Evolutionary conservation across 2,329 filamentous ascomycete genomes (phyloP).

Genomic region (Beauveria varroae): DNA sequence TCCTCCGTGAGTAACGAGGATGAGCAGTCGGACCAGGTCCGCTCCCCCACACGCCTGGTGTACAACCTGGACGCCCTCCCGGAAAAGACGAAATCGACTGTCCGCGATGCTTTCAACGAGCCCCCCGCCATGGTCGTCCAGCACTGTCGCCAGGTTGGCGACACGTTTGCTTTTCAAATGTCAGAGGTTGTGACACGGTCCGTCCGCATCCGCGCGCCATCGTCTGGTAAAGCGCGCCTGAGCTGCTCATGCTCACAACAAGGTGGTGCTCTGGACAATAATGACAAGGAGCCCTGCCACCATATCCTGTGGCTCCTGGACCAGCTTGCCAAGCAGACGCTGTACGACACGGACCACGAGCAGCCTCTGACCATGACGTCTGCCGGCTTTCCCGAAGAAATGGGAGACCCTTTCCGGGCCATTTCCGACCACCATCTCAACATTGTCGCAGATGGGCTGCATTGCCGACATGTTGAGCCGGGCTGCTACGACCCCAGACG

Average conservation of each 20-base stretch:
- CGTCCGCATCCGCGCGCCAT: constrained; percentile 38
- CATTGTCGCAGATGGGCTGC: constrained; percentile 43
- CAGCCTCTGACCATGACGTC: constrained; percentile 35
- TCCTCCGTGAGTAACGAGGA: constrained; percentile 25
- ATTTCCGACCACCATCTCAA: constrained; percentile 46
- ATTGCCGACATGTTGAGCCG: constrained; percentile 35
- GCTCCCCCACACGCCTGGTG: constrained; percentile 31
- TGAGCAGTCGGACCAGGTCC: constrained; percentile 22
- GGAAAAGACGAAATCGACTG: constrained; percentile 26
- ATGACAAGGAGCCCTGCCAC: constrained; percentile 32
- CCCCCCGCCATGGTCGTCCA: constrained; percentile 43
- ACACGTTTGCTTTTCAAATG: constrained; percentile 49
- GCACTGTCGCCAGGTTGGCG: constrained; percentile 38
- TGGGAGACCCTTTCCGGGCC: constrained; percentile 39
- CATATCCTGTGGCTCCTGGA: constrained; percentile 50
- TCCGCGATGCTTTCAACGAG: constrained; percentile 39
- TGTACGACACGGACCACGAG: constrained; percentile 28
- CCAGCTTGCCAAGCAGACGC: constrained; percentile 40
- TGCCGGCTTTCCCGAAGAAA: constrained; percentile 36
- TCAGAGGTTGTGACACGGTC: constrained; percentile 46
- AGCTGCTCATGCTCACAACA: constrained; percentile 39
- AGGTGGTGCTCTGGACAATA: constrained; percentile 14
- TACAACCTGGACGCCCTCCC: constrained; percentile 35
- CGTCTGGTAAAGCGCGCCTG: constrained; percentile 32
- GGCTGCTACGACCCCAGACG: constrained; percentile 21